Evolutionary conservation across 2,329 filamentous ascomycete species (phyloP).

Genomic region (Curvularia spicifera): DNA sequence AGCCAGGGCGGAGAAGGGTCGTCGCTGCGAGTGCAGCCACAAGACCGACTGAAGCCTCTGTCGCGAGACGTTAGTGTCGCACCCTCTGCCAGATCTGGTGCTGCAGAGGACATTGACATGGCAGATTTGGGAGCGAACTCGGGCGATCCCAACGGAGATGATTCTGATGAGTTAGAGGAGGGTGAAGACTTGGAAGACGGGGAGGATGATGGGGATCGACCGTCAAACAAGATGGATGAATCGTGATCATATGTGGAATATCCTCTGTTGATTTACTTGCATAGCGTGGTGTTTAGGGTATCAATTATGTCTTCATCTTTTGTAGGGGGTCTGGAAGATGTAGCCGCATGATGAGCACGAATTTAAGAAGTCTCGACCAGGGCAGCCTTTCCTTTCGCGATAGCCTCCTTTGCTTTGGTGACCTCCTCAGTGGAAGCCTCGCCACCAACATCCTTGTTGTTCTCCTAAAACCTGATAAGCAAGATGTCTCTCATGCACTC

Average conservation of each 20-base stretch:
- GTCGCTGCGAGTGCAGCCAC: slow-evolving; percentile 39
- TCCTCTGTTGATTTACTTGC: slow-evolving; percentile 25
- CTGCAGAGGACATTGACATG: slow-evolving; percentile 42
- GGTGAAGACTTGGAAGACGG: slow-evolving; percentile 43
- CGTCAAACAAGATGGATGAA: slow-evolving; percentile 39
- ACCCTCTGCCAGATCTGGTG: slow-evolving; percentile 34
- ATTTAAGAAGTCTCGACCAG: slow-evolving; percentile 43
- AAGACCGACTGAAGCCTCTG: slow-evolving; percentile 42
- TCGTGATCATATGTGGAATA: slow-evolving; percentile 23
- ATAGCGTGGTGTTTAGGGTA: slow-evolving; percentile 45
- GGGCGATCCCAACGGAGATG: slow-evolving; percentile 35
- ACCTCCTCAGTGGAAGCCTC: slow-evolving; percentile 52
- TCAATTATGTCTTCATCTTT: slow-evolving; percentile 17
- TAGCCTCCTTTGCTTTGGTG: slow-evolving; percentile 53
- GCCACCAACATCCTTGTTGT: slow-evolving; percentile 49
- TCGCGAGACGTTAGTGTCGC: slow-evolving; percentile 38
- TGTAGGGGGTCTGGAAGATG: slow-evolving; percentile 1
- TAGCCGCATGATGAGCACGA: background rate
- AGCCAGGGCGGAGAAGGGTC: slow-evolving; percentile 40
- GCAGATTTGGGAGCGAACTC: slow-evolving; percentile 33
- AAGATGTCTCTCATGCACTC: slow-evolving; percentile 18
- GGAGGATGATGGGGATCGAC: slow-evolving; percentile 35
- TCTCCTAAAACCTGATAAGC: slow-evolving; percentile 40
- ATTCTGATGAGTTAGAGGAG: slow-evolving; percentile 44
- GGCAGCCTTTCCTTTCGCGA: slow-evolving; percentile 50